Base-by-base conservation (phyloP, 2,329 filamentous ascomycete species). In the Colletotrichum magnum region DNA sequence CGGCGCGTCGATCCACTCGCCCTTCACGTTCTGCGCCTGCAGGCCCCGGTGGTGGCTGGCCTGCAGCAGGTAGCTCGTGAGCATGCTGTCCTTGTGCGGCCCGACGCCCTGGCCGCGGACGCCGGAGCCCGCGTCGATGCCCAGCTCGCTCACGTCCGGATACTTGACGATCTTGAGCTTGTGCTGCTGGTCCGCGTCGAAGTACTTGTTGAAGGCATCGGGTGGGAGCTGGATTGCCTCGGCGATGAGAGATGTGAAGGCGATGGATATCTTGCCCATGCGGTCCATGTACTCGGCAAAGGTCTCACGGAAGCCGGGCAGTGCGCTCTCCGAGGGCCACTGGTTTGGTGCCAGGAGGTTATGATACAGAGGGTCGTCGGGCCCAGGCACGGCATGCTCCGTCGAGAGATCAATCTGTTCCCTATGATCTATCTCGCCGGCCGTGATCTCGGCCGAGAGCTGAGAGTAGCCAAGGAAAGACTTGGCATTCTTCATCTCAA, bases 121-220 rank as follows among this genome's bases (percentile, higher is more conserved):
- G 47, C 78, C 81, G 39, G 54, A 39, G 9, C 32, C 28, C 3
- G 76, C 78, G 21, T 72, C 78, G 3, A 85, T 78, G 0, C 86
- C 88, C 1, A 93, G 81, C 77, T 89, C 86, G n/a, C 82, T 80
- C 13, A 88, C 79, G 77, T 96, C 94, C 0, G 94, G 94, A 77
- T 96, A 97, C 82, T 93, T 94, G 69, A 97, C 91, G 69, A 97
- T 91, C 83, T 97, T 97, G 75, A 97, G 86, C 84, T 97, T 97
- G 83, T 97, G 93, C 82, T 96, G 94, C 83, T 88, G 84, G 73
- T 87, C 79, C 84, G 86, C 74, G 77, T 95, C 93, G 80, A 95
- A 95, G 84, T 95, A 97, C 74, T 88, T 89, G 76, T 89, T 83
- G 79, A 97, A 97, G 0, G 94, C 93, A 58, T 86, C 81, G 0